These are phyloP conservation scores for Lepidium didymum DNA, from an alignment of 345 rosid species.

Conservation along the genomic window DNA sequence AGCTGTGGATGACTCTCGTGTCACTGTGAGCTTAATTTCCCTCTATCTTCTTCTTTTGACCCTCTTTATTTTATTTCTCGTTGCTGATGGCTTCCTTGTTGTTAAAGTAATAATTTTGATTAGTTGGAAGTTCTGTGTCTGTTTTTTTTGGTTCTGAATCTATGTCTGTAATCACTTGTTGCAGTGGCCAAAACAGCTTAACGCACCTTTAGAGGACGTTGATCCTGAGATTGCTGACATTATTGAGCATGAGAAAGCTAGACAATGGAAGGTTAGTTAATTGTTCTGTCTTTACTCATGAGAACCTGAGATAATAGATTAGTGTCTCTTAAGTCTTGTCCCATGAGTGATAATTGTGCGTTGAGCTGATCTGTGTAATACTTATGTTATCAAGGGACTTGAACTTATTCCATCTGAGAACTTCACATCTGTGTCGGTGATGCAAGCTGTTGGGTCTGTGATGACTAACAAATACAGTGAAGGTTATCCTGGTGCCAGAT, in stretches of 20 bases:
- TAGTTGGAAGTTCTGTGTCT: background rate
- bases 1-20: conserved; percentile 77
- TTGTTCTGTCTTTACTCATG: background rate
- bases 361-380: background rate
- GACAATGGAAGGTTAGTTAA: conserved; percentile 87
- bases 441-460: conserved; percentile 99
- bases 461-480: conserved; percentile 99
- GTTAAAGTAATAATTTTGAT: conserved; percentile 10
- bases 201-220: conserved; percentile 78
- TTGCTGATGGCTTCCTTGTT: conserved; percentile 1
- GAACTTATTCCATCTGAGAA: conserved; percentile 98
- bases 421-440: conserved; percentile 94
- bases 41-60: background rate
- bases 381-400: conserved; percentile 56
- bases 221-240: conserved; percentile 96
- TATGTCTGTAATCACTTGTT: background rate
- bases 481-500: conserved; percentile 99
- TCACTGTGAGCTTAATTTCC: conserved; percentile 42
- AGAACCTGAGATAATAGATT: background rate
- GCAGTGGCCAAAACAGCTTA: conserved; percentile 98
- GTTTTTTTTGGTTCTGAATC: background rate
- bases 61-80: background rate
- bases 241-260: conserved; percentile 91
- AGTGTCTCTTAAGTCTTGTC: background rate
- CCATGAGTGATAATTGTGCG: background rate